phyloP scores from a whole-genome alignment of 2,329 filamentous ascomycete genomes.

The Penicillium sp. region DNA sequence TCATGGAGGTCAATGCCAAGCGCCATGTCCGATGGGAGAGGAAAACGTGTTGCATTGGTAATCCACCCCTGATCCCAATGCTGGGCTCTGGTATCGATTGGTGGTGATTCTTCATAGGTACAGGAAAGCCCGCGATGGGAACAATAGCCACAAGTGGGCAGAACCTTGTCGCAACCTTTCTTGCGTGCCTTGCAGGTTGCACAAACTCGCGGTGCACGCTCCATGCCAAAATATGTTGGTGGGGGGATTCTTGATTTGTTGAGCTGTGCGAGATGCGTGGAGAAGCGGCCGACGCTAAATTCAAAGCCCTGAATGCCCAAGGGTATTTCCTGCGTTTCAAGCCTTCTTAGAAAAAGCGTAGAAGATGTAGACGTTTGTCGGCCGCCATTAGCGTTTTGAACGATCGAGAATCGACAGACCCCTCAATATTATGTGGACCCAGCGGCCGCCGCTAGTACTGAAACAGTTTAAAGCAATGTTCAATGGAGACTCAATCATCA shows the following conservation, averaged over 20 bases:
- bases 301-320: background rate
- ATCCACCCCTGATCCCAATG: background rate
- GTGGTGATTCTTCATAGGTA: background rate
- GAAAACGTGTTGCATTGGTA: background rate
- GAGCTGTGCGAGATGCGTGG: background rate
- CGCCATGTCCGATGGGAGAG: background rate
- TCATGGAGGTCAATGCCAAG: background rate
- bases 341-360: background rate
- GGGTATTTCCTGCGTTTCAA: too few species aligned
- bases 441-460: background rate
- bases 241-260: too few species aligned
- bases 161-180: background rate
- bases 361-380: background rate
- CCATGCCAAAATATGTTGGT: too few species aligned
- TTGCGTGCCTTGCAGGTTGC: constrained; percentile 6
- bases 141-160: constrained; percentile 7
- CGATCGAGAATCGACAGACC: background rate
- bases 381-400: background rate
- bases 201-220: constrained; percentile 6
- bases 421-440: background rate
- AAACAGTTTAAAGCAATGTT: background rate
- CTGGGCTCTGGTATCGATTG: background rate
- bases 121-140: constrained; percentile 1
- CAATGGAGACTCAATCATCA: background rate
- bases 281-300: background rate